Base-by-base conservation (phyloP, 305 asterid species). In the Fraxinus ornus region DNA sequence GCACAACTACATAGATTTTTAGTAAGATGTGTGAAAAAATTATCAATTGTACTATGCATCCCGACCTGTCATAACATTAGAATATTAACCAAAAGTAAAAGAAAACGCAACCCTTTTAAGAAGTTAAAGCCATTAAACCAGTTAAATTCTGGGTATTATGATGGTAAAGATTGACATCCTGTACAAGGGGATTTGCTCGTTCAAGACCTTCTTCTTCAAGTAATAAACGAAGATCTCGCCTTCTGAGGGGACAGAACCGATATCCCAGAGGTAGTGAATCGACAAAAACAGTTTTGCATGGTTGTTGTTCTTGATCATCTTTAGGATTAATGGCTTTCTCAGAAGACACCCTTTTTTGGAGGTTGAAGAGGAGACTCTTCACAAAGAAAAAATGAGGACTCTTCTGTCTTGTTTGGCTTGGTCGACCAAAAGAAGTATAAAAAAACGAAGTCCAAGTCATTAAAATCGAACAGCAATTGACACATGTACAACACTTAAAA, bases 181-280 rank as follows among this genome's bases (percentile, higher is more conserved):
- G 12, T 2, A 78, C 36, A 5, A 17, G 35, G 75, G 66, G 35
- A 78, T 73, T 5, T 22, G 68, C 9, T 19, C 37, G 0, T 78
- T 78, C 4, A 1, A 1, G 36, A 49, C 55, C 55, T 44, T 17
- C 41, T 78, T 78, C 30, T 70, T 2, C 47, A 83, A 72, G 30
- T 78, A 83, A 3, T 83, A n/a, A 30, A 70, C 4, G 28, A 78
- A 28, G 35, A 83, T 82, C 22, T 83, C 79, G 1, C 15, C 2
- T 32, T 83, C 85, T 2, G 49, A 49, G 15, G 85, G 85, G 35
- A 35, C 5, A 4, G 15, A 78, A 83, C n/a, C 76, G 70, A n/a
- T 49, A 83, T 0, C 72, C 75, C 22, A 1, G 8, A 17, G 24
- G 24, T 52, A n/a, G 64, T 5, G 24, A 52, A 52, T 52, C 24